Evolutionary conservation across 345 rosid species (phyloP).

Genomic region (Eucalyptus regnans): DNA sequence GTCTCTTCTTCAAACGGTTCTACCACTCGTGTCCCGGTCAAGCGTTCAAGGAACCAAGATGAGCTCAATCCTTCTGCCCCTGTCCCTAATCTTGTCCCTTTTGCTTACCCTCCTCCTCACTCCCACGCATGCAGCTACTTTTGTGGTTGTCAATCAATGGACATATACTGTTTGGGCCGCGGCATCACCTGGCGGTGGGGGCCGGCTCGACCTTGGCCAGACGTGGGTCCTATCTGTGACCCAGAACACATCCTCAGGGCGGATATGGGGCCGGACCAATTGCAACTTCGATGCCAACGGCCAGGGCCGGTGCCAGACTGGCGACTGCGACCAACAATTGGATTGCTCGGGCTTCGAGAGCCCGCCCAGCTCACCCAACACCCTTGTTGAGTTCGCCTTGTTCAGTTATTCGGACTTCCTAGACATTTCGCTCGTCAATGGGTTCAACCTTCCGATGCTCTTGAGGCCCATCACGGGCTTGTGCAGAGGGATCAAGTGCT

Average conservation of each 20-base stretch:
- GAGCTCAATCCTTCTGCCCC: background rate
- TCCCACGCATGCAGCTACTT: background rate
- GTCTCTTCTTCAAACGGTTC: background rate
- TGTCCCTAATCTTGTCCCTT: background rate
- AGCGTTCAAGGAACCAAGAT: background rate
- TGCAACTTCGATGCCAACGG: slow-evolving; percentile 13
- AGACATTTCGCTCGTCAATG: background rate
- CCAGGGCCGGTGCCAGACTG: slow-evolving; percentile 7
- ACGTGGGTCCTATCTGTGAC: background rate
- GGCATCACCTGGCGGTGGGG: slow-evolving; percentile 8
- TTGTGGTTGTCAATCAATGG: slow-evolving; percentile 4
- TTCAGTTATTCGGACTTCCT: background rate
- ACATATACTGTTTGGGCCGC: slow-evolving; percentile 13
- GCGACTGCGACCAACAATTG: background rate
- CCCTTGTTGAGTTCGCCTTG: slow-evolving; percentile 3
- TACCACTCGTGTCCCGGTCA: background rate
- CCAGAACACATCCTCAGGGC: background rate
- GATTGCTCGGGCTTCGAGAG: slow-evolving; percentile 4
- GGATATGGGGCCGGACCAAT: slow-evolving; percentile 12
- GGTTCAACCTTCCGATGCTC: slow-evolving; percentile 16
- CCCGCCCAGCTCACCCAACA: background rate
- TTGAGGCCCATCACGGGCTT: background rate
- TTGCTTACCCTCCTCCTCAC: background rate
- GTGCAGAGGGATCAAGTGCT: background rate
- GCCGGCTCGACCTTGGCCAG: slow-evolving; percentile 1